These are phyloP conservation scores for Euphorbia schlechtendalii DNA, from an alignment of 441 rosid genomes.

Conservation along the genomic window DNA sequence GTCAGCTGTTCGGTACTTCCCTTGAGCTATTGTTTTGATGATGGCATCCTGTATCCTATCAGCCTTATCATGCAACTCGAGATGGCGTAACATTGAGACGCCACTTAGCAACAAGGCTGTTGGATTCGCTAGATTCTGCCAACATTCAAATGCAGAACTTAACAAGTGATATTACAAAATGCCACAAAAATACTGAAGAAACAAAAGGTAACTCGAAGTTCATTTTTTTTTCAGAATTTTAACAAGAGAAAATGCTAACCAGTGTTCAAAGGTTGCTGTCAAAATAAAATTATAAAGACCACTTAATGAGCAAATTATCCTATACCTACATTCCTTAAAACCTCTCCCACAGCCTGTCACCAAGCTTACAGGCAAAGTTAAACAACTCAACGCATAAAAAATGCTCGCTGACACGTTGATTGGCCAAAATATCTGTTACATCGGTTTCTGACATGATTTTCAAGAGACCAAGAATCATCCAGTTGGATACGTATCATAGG, in stretches of 20 bases:
- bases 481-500: neutral
- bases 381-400: neutral
- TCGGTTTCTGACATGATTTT: neutral
- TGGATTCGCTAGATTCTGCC: conserved; percentile 86
- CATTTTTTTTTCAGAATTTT: too few species aligned
- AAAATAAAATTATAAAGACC: too few species aligned
- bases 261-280: too few species aligned
- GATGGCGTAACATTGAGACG: conserved; percentile 82
- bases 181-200: neutral
- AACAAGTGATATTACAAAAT: neutral
- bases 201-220: neutral
- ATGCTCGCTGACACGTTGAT: neutral
- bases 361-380: too few species aligned
- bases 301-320: too few species aligned
- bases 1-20: conserved; percentile 83
- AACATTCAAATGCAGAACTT: conserved; percentile 16
- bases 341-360: too few species aligned
- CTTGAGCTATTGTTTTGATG: conserved; percentile 75
- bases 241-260: too few species aligned
- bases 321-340: too few species aligned
- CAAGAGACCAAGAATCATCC: neutral
- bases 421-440: neutral
- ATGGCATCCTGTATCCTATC: conserved; percentile 74
- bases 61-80: conserved; percentile 70
- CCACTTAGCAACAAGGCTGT: conserved; percentile 83